These are phyloP conservation scores for Scheffersomyces ergatensis DNA, from an alignment of 805 yeast genomes.

Conservation along the genomic window DNA sequence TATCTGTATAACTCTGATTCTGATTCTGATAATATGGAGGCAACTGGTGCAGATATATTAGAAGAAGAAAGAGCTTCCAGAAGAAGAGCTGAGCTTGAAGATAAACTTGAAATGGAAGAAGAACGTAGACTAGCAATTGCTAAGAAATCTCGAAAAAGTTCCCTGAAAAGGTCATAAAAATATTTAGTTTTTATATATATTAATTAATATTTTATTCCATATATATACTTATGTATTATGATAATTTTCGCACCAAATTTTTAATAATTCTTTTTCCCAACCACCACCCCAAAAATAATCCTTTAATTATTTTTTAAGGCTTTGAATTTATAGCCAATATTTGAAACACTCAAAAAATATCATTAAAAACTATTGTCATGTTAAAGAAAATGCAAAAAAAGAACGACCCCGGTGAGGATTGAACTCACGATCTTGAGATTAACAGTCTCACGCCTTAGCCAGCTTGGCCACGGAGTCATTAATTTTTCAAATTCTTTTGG, in stretches of 20 bases:
- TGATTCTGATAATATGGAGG: constrained; percentile 78
- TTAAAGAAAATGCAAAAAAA: background rate
- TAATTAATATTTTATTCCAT: no score
- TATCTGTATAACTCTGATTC: constrained; percentile 47
- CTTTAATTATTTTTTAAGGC: no score
- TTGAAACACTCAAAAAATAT: no score
- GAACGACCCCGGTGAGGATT: constrained; percentile 1
- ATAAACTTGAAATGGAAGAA: constrained; percentile 62
- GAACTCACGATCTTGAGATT: constrained; percentile 1
- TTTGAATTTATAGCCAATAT: no score
- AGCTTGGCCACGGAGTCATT: constrained; percentile 1
- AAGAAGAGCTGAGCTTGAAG: constrained; percentile 72
- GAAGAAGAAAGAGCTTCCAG: constrained; percentile 77
- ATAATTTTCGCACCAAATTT: no score
- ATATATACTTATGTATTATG: no score
- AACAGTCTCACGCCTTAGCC: constrained; percentile 1
- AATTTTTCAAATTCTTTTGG: no score
- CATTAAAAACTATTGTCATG: no score
- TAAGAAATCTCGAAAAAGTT: constrained; percentile 18
- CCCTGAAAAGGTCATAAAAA: no score
- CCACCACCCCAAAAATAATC: no score
- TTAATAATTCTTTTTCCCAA: no score
- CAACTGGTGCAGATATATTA: constrained; percentile 84
- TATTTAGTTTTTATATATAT: no score
- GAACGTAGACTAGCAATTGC: constrained; percentile 43